Base-by-base conservation (phyloP, 805 yeast species). In the Candida arabinofermentans region DNA sequence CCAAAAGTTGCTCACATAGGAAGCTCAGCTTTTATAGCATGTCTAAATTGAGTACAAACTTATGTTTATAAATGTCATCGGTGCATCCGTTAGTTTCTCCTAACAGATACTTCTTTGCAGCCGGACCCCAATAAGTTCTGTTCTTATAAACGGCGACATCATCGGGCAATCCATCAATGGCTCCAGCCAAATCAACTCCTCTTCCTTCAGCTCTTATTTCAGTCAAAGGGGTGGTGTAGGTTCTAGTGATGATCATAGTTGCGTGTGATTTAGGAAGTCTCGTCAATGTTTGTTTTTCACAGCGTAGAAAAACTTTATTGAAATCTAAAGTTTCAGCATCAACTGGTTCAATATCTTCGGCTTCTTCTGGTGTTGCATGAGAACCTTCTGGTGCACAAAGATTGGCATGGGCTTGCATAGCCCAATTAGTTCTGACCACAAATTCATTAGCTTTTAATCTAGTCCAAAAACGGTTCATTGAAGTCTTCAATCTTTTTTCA, bases 361-460 rank as follows among this genome's bases (percentile, higher is more conserved):
- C 40, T n/a, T 68, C 69, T 14, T 56, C 50, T 1, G 68, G 50
- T 12, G 57, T 54, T 3, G 62, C 64, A 44, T 77, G 79, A 32
- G 67, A 65, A 7, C 69, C 72, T n/a, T 60, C 54, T 34, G 77
- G 71, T 2, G 74, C 73, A 43, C 67, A 70, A 13, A 76, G 49
- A 32, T 63, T 66, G 36, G 70, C 65, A 52, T 81, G 86, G 1
- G 79, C 69, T 55, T 85, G 93, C 18, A 85, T 61, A 0, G 83
- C 70, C 86, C 89, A 85, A 48, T 85, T 85, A 50, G 71, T 71
- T 43, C 93, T 70, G 44, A 75, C 75, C 54, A 84, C 82, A 38
- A 71, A 70, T 41, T 77, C 75, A 24, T 71, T 67, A 4, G 76
- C 72, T 48, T 71, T 67, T 44, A 84, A 55, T 46, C 78, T 71